Evolutionary conservation across 2,329 filamentous ascomycete genomes (phyloP).

Genomic region (Claviceps sp.): DNA sequence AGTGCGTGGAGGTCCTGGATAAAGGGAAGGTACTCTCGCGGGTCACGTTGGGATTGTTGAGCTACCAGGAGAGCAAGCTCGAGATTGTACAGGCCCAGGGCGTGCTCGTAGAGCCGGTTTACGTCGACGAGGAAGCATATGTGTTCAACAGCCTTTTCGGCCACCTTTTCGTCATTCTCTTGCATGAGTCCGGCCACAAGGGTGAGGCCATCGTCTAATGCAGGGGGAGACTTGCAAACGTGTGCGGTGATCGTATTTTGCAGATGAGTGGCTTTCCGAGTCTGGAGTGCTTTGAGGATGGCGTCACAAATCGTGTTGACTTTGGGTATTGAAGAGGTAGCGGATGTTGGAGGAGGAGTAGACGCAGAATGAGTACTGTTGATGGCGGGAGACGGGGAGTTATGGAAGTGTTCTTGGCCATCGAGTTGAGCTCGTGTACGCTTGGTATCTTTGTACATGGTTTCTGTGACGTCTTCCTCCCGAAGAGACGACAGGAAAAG

Average conservation of each 20-base stretch:
- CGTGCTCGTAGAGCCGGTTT: conserved; percentile 80
- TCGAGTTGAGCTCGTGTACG: conserved; percentile 17
- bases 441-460: conserved; percentile 83
- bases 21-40: conserved; percentile 89
- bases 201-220: conserved; percentile 69
- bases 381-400: conserved; percentile 6
- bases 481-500: conserved; percentile 78
- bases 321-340: conserved; percentile 33
- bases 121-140: conserved; percentile 96
- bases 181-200: conserved; percentile 65
- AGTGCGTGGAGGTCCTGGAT: conserved; percentile 75
- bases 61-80: conserved; percentile 82
- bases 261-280: conserved; percentile 49
- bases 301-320: conserved; percentile 83
- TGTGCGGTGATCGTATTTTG: conserved; percentile 93
- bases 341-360: conserved; percentile 6
- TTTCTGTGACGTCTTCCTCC: conserved; percentile 88
- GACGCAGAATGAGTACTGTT: neutral
- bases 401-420: conserved; percentile 1
- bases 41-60: conserved; percentile 91
- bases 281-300: conserved; percentile 54
- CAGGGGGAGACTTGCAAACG: conserved; percentile 84
- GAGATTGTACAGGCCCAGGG: conserved; percentile 81
- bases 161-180: conserved; percentile 52
- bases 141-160: conserved; percentile 84